Evolutionary conservation across 257 asterid genomes (phyloP).

Genomic region (Solanum megistacrolobum): DNA sequence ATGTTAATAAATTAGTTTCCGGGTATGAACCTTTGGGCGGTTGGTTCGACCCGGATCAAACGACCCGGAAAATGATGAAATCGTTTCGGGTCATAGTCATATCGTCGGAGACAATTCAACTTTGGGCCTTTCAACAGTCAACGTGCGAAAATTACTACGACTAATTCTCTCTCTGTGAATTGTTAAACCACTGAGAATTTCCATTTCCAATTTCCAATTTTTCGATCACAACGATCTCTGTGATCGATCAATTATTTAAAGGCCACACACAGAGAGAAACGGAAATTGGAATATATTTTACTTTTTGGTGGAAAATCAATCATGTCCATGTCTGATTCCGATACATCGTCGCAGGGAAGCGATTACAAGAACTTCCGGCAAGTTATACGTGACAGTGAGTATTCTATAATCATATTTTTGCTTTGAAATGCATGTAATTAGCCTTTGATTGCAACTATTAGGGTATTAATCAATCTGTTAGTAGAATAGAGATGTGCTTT

Average conservation of each 20-base stretch:
- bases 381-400: conserved; percentile 54
- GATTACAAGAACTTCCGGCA: conserved; percentile 53
- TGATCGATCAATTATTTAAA: not conserved
- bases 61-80: conserved; percentile 5
- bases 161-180: not conserved
- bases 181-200: conserved; percentile 6
- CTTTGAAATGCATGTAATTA: not conserved
- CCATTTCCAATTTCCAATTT: not conserved
- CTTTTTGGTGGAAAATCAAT: not conserved
- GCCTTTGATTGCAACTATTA: not conserved
- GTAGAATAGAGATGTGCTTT: not conserved
- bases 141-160: not conserved
- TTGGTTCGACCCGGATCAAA: conserved; percentile 5
- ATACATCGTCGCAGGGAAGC: conserved; percentile 50
- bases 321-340: conserved; percentile 61
- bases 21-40: not conserved
- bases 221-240: conserved; percentile 10
- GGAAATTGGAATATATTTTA: not conserved
- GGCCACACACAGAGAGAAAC: not conserved
- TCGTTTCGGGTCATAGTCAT: conserved; percentile 12
- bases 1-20: not conserved
- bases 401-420: not conserved
- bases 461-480: not conserved
- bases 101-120: conserved; percentile 15
- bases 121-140: conserved; percentile 20